Conservation (phyloP, 2,329 filamentous ascomycete genomes). For the Zymoseptoria passerinii region DNA sequence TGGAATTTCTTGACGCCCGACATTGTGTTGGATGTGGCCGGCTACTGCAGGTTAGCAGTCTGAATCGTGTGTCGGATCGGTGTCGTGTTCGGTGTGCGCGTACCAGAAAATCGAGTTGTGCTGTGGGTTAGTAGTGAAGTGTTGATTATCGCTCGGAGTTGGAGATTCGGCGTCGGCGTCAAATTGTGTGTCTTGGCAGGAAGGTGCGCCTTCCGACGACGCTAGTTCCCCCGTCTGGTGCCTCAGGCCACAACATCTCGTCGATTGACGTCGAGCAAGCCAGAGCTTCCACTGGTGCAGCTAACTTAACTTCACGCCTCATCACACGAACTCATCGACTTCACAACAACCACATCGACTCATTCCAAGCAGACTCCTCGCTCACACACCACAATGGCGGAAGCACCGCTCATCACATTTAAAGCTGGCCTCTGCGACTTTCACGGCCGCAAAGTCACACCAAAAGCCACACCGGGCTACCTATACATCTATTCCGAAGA, state of each 20-base stretch:
- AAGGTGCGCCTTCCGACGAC: background rate
- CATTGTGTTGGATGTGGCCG: constrained; percentile 25
- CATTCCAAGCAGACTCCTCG: constrained; percentile 5
- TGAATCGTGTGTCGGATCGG: background rate
- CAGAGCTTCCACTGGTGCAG: background rate
- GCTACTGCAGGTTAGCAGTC: constrained; percentile 11
- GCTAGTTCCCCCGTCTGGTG: background rate
- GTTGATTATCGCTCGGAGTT: constrained; percentile 1
- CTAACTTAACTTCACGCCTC: background rate
- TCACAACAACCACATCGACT: background rate
- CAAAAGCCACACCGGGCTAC: constrained; percentile 67
- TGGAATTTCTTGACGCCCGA: constrained; percentile 84
- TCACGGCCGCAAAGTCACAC: constrained; percentile 57
- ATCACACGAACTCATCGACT: constrained; percentile 2
- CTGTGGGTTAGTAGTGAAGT: constrained; percentile 6
- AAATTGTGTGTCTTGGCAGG: background rate
- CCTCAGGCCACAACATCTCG: background rate
- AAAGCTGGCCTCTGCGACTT: constrained; percentile 81
- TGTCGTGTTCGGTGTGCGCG: constrained; percentile 1
- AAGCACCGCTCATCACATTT: constrained; percentile 83
- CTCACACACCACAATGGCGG: constrained; percentile 57
- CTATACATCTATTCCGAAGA: constrained; percentile 90
- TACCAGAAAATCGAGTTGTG: constrained; percentile 8
- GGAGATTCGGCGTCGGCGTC: constrained; percentile 4
- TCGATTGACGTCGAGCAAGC: background rate